phyloP scores from a whole-genome alignment of 768 basidiomycete genomes.

The Crepidotus variabilis region DNA sequence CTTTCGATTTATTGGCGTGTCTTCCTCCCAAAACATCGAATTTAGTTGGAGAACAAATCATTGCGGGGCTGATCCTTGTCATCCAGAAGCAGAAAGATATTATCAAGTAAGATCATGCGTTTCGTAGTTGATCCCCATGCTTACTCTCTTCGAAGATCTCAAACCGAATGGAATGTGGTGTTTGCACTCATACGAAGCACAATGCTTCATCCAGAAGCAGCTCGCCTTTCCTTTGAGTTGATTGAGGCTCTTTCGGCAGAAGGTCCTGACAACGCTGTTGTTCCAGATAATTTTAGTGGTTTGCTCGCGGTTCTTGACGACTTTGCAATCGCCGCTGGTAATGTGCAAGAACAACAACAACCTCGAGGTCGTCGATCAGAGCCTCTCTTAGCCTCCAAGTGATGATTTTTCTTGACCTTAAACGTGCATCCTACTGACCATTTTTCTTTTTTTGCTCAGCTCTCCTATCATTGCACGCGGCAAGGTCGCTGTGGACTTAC shows the following conservation, averaged over 20 bases:
- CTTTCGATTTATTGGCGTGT: conserved; percentile 84
- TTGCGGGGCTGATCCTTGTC: conserved; percentile 75
- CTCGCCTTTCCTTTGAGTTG: conserved; percentile 79
- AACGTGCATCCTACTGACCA: conserved; percentile 1
- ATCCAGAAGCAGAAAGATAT: conserved; percentile 73
- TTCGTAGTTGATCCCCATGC: neutral
- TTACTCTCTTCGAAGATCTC: conserved; percentile 47
- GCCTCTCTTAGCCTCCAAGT: conserved; percentile 50
- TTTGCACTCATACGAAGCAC: conserved; percentile 87
- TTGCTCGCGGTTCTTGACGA: conserved; percentile 82
- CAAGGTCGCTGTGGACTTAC: conserved; percentile 74
- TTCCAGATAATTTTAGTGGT: conserved; percentile 76
- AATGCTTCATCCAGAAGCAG: conserved; percentile 81
- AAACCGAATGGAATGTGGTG: conserved; percentile 94
- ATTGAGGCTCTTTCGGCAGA: conserved; percentile 63
- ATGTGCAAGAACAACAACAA: conserved; percentile 53
- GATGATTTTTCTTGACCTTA: conserved; percentile 10
- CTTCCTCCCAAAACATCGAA: conserved; percentile 73
- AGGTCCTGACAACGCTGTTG: conserved; percentile 56
- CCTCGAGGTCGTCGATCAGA: conserved; percentile 48
- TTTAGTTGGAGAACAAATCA: conserved; percentile 89
- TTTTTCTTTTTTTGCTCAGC: conserved; percentile 29
- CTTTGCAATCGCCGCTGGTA: conserved; percentile 74
- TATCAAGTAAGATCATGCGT: conserved; percentile 46
- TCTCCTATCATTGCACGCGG: conserved; percentile 81